Evolutionary conservation across 140 eudicot species (phyloP).

Genomic region (Flaveria floridana): DNA sequence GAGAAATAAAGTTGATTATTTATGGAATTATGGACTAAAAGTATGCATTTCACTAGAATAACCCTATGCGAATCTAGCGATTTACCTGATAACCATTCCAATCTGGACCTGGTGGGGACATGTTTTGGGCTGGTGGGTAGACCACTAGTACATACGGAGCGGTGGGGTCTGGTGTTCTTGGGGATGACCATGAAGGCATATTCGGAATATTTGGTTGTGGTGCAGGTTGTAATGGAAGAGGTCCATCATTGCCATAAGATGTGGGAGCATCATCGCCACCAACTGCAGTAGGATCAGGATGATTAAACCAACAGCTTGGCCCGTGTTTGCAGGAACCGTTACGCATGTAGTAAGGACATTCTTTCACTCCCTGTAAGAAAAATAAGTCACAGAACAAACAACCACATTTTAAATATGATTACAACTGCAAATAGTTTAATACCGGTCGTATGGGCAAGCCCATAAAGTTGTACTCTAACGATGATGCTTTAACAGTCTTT

Average conservation of each 20-base stretch:
- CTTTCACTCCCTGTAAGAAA: constrained; percentile 69
- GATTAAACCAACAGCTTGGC: constrained; percentile 80
- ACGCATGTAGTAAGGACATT: constrained; percentile 89
- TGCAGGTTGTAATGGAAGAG: constrained; percentile 37
- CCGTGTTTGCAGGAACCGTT: constrained; percentile 91
- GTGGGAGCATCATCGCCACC: constrained; percentile 38
- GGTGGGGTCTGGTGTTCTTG: constrained; percentile 48
- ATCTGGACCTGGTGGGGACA: constrained; percentile 54
- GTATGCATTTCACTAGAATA: constrained; percentile 7
- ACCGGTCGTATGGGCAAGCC: constrained; percentile 90
- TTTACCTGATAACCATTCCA: constrained; percentile 78
- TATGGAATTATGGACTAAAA: not conserved
- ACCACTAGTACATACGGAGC: constrained; percentile 49
- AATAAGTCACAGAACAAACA: not conserved
- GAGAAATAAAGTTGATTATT: not conserved
- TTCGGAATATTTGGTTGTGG: constrained; percentile 38
- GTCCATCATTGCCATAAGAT: constrained; percentile 51
- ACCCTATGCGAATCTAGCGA: not conserved
- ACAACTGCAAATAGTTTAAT: constrained; percentile 21
- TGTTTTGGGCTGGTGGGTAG: constrained; percentile 54
- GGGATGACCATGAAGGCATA: constrained; percentile 58
- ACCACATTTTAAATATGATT: not conserved
- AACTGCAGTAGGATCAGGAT: constrained; percentile 77
- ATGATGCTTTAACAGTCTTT: constrained; percentile 42
- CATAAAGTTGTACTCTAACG: constrained; percentile 61